A percentile compares a stretch with the other conserved stretches of the same genome.
Conservation (phyloP, 2,329 filamentous ascomycete genomes). For the Pyrenophora tritici-repentis region DNA sequence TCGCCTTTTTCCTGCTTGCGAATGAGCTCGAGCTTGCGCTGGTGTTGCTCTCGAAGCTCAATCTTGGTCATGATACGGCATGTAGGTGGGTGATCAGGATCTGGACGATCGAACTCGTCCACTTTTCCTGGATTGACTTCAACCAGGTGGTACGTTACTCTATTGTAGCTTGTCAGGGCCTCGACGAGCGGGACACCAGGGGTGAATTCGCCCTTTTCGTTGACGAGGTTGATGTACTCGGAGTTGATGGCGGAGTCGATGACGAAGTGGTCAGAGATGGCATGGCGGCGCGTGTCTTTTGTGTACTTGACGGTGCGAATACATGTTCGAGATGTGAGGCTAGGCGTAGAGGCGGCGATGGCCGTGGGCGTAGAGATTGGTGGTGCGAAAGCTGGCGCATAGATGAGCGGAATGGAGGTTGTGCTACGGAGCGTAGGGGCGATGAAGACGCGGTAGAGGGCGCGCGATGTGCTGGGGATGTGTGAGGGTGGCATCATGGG, state of each 20-base stretch:
- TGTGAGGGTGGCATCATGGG: slow-evolving; percentile 37
- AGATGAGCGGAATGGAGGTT: slow-evolving; percentile 24
- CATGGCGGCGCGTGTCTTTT: slow-evolving; percentile 42
- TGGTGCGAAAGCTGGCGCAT: slow-evolving; percentile 24
- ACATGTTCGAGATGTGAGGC: slow-evolving; percentile 17
- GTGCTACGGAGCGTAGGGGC: slow-evolving; percentile 38
- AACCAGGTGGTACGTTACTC: slow-evolving; percentile 56
- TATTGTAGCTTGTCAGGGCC: slow-evolving; percentile 55
- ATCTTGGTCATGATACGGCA: slow-evolving; percentile 72
- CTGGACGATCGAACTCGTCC: slow-evolving; percentile 31
- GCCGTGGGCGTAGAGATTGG: slow-evolving; percentile 10
- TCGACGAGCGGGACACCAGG: slow-evolving; percentile 36
- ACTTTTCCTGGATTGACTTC: slow-evolving; percentile 49
- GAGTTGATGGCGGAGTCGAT: slow-evolving; percentile 57
- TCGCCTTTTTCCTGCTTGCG: slow-evolving; percentile 48
- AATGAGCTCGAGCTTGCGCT: slow-evolving; percentile 51
- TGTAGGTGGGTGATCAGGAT: slow-evolving; percentile 60
- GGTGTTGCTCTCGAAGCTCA: slow-evolving; percentile 53
- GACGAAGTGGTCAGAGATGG: slow-evolving; percentile 47
- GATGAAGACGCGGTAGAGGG: slow-evolving; percentile 53
- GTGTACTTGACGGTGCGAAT: slow-evolving; percentile 29
- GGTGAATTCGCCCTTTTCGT: slow-evolving; percentile 46
- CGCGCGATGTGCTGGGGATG: slow-evolving; percentile 44
- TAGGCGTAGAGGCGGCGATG: slow-evolving; percentile 5
- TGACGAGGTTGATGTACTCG: slow-evolving; percentile 52